Evolutionary conservation across 768 basidiomycete genomes (phyloP), one percentile per base, ranked within the genome.

Genomic region (Krasilnikovozyma curviuscula): DNA sequence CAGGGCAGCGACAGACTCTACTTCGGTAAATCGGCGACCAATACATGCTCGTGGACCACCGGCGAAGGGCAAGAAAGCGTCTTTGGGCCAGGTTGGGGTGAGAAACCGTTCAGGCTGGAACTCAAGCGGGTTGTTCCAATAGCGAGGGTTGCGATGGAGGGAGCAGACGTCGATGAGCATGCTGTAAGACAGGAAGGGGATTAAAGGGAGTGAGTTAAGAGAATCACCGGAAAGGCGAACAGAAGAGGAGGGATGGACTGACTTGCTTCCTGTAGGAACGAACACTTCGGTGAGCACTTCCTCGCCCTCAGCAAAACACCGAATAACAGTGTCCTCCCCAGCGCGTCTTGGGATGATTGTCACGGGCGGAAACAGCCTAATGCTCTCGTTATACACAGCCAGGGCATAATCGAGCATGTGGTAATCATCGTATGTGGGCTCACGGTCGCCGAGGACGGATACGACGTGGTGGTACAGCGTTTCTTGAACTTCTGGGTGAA

Each of bases 381-480:
- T 40, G 5, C 47, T 42, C 25, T 57, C 55, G 41, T 57, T 48
- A 32, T 52, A 44, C 25, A 43, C 32, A 12, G 57, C 57, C 7
- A 47, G 44, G 0, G 56, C 49, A 65, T 65, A 37, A 71, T 35
- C 25, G 33, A 49, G 48, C 27, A 37, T 41, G 27, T 42, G 40
- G 41, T 49, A 49, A 37, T 49, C 28, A 4, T 23, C 18, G 41
- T 43, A 49, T 3, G 44, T 13, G 3, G 40, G 48, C 12, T 32
- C 48, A 9, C 33, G 34, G 34, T 44, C 30, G 33, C 41, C 48
- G 32, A 31, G 58, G 29, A 70, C 63, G 6, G 57, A 55, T 10
- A 63, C 48, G n/a, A 74, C 69, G 31, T 74, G 68, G 13, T 69
- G 61, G 49, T 68, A 61, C 7, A 72, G 63, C 50, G 71, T 71